Conservation (phyloP, 306 rosid species). For the Casuarina cunninghamiana region DNA sequence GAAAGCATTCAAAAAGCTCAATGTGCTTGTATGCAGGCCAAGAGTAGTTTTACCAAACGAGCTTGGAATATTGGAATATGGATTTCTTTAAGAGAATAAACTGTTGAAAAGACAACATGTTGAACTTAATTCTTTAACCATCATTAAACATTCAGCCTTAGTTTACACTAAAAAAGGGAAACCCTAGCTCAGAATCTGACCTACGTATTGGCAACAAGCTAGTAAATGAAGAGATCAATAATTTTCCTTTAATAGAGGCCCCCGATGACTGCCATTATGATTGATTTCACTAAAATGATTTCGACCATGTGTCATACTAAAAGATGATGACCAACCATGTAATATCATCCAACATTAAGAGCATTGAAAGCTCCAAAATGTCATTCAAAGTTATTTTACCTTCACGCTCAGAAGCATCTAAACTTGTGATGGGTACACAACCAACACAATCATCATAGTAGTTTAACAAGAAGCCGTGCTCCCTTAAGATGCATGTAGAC, state of each 20-base stretch:
- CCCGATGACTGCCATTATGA: neutral
- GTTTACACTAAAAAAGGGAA: too few species aligned
- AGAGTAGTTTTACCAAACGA: neutral
- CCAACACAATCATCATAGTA: neutral
- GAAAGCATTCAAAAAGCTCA: neutral
- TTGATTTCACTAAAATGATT: too few species aligned
- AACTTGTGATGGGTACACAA: neutral
- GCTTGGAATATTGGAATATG: neutral
- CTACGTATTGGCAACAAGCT: neutral
- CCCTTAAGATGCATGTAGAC: neutral
- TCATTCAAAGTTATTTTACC: neutral
- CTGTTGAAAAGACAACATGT: neutral
- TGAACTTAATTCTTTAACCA: too few species aligned
- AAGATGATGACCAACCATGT: constrained; percentile 1
- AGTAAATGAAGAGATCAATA: neutral
- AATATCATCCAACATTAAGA: neutral
- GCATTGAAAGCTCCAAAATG: neutral
- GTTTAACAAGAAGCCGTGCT: neutral
- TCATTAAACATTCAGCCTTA: too few species aligned
- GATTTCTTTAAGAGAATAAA: neutral
- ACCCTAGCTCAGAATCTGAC: too few species aligned
- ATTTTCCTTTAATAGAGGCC: neutral
- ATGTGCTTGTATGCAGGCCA: neutral
- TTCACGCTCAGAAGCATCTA: neutral
- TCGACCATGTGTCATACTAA: neutral